phyloP scores from a whole-genome alignment of 495 filamentous ascomycete genomes.

The Trichoderma asperelloides region DNA sequence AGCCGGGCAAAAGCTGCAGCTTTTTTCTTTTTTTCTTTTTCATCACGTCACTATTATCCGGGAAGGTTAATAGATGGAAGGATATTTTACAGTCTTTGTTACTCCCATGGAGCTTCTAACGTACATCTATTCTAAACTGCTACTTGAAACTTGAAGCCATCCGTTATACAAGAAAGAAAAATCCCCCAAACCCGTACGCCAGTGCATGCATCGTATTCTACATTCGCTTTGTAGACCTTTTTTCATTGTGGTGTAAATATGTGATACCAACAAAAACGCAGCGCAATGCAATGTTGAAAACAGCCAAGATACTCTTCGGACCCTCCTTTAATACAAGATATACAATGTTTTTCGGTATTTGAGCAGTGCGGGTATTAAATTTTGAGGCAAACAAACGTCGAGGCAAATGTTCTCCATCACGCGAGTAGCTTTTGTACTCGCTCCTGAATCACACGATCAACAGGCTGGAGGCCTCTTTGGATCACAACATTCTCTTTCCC shows the following conservation, averaged over 20 bases:
- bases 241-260: not conserved
- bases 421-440: slow-evolving; percentile 32
- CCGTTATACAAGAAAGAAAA: not conserved
- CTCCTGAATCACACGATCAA: slow-evolving; percentile 32
- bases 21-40: not conserved
- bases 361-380: not conserved
- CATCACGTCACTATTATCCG: not conserved
- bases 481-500: slow-evolving; percentile 51
- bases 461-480: slow-evolving; percentile 33
- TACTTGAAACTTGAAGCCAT: not conserved
- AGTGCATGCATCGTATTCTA: not conserved
- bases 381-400: not conserved
- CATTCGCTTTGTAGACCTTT: not conserved
- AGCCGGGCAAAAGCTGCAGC: not conserved
- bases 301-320: not conserved
- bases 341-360: not conserved
- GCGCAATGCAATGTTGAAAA: slow-evolving; percentile 5
- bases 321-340: not conserved
- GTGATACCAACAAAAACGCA: not conserved
- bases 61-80: not conserved
- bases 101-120: not conserved
- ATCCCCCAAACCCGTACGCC: not conserved
- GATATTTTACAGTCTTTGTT: not conserved
- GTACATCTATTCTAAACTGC: not conserved
- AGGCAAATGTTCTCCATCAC: slow-evolving; percentile 10